These are phyloP conservation scores for Penicillium digitatum DNA, from an alignment of 2,329 filamentous ascomycete species.

Conservation along the genomic window DNA sequence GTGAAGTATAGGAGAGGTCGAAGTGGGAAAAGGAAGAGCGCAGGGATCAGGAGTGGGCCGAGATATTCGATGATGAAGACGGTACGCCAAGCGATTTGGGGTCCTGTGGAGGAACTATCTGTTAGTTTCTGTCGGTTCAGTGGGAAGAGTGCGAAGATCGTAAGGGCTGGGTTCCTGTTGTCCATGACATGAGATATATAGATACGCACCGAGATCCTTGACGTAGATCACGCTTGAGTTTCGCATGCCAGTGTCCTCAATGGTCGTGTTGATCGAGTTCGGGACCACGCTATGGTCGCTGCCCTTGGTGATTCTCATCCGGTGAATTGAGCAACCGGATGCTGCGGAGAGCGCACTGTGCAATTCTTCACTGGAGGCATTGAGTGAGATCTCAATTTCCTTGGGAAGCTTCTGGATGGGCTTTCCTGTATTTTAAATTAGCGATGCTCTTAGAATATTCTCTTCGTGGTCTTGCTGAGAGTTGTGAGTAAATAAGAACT, in stretches of 20 bases:
- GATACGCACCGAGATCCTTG: slow-evolving; percentile 78
- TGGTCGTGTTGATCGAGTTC: slow-evolving; percentile 50
- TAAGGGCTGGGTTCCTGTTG: background rate
- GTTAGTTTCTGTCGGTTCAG: slow-evolving; percentile 19
- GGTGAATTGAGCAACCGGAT: slow-evolving; percentile 55
- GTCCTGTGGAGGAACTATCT: slow-evolving; percentile 52
- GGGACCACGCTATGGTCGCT: slow-evolving; percentile 57
- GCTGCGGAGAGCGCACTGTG: slow-evolving; percentile 55
- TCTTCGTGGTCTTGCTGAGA: slow-evolving; percentile 2
- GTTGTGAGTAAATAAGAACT: slow-evolving; percentile 1
- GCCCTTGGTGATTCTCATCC: slow-evolving; percentile 61
- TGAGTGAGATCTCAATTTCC: slow-evolving; percentile 50
- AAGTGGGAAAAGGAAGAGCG: slow-evolving; percentile 63
- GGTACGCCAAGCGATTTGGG: slow-evolving; percentile 85
- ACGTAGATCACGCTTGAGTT: slow-evolving; percentile 67
- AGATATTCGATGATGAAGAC: slow-evolving; percentile 95
- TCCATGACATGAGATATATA: background rate
- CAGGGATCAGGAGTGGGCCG: slow-evolving; percentile 85
- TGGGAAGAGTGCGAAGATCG: background rate
- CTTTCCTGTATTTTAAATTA: slow-evolving; percentile 49
- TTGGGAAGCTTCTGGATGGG: slow-evolving; percentile 59
- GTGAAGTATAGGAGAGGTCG: slow-evolving; percentile 68
- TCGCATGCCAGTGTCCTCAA: slow-evolving; percentile 54
- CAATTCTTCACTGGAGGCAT: slow-evolving; percentile 53
- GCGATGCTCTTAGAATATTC: slow-evolving; percentile 1